Evolutionary conservation across 176 grass and related monocot genomes (phyloP).

Genomic region (Cenchrus americanus): DNA sequence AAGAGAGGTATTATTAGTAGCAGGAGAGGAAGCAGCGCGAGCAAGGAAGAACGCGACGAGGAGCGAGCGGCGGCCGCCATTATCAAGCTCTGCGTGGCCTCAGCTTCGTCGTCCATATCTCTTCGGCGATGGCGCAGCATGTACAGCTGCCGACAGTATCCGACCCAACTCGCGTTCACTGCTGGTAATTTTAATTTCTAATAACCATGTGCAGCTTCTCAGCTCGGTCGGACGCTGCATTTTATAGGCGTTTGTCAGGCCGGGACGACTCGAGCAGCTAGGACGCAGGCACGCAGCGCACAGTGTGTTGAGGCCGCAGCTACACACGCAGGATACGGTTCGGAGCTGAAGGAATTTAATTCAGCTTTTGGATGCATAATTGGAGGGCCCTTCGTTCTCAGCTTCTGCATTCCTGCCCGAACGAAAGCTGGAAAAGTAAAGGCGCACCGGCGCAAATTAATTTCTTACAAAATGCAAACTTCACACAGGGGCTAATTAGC

Average conservation of each 20-base stretch:
- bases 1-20: background rate
- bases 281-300: background rate
- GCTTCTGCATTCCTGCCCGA: background rate
- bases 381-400: background rate
- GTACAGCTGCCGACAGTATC: background rate
- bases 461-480: background rate
- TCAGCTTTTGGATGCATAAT: background rate
- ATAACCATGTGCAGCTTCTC: too few species aligned
- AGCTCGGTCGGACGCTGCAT: background rate
- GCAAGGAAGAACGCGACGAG: background rate
- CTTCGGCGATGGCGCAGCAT: background rate
- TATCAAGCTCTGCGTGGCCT: background rate
- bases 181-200: background rate
- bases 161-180: background rate
- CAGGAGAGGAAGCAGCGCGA: conserved; percentile 29
- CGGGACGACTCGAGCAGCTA: too few species aligned
- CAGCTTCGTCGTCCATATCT: background rate
- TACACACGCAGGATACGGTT: background rate
- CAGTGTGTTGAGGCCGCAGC: background rate
- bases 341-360: background rate
- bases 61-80: background rate
- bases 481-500: too few species aligned
- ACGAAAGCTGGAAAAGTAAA: conserved; percentile 9
- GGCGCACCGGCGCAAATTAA: background rate
- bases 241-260: background rate